A percentile compares a stretch with the other conserved stretches of the same genome.
Evolutionary conservation across 495 filamentous ascomycete species (phyloP).

Genomic region (Penicillium ucsense): DNA sequence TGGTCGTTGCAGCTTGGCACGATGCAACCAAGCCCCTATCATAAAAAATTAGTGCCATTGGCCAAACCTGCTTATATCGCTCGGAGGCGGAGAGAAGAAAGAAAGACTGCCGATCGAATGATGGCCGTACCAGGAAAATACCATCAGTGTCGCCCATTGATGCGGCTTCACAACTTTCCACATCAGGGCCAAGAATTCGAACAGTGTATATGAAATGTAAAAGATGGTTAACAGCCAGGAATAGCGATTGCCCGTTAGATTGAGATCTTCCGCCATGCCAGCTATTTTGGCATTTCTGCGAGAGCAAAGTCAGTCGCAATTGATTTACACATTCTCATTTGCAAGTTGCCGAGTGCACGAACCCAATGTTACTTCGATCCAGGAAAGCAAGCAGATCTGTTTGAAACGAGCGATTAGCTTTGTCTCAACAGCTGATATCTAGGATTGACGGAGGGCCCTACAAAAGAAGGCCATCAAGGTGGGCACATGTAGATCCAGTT

Average conservation of each 20-base stretch:
- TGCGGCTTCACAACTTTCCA: constrained; percentile 60
- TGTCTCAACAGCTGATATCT: neutral
- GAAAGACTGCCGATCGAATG: constrained; percentile 1
- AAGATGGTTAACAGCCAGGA: constrained; percentile 74
- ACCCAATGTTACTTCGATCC: constrained; percentile 61
- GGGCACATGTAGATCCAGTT: constrained; percentile 47
- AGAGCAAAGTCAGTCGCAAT: neutral
- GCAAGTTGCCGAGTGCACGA: constrained; percentile 5
- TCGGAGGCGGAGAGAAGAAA: neutral
- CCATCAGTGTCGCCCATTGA: constrained; percentile 38
- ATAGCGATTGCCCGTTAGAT: constrained; percentile 41
- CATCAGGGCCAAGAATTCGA: constrained; percentile 61
- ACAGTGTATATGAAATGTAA: constrained; percentile 54
- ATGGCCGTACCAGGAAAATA: constrained; percentile 36
- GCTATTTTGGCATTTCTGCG: constrained; percentile 56
- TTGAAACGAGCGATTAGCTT: neutral
- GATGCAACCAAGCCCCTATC: constrained; percentile 47
- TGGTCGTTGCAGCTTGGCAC: constrained; percentile 50
- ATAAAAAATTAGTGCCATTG: neutral
- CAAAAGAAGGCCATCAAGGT: constrained; percentile 44
- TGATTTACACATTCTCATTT: neutral
- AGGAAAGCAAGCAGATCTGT: constrained; percentile 56
- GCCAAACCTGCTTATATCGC: no score
- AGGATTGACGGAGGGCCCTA: constrained; percentile 18
- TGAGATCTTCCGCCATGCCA: constrained; percentile 35